These are phyloP conservation scores for Boletus barrowsii DNA, from an alignment of 768 basidiomycete genomes.

Conservation along the genomic window DNA sequence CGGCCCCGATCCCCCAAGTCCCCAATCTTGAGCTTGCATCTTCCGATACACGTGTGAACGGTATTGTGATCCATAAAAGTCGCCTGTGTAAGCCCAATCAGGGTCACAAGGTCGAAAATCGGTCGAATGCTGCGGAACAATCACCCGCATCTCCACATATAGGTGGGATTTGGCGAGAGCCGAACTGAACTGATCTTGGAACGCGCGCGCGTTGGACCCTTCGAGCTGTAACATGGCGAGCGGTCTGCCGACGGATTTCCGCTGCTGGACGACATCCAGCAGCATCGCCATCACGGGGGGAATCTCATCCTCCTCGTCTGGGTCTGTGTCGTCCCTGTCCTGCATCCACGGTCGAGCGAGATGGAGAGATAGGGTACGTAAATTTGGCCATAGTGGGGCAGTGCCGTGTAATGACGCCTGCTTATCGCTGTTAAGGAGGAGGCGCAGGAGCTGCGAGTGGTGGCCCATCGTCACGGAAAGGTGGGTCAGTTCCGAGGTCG, in stretches of 20 bases:
- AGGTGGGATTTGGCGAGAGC: conserved; percentile 27
- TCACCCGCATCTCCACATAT: conserved; percentile 23
- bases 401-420: conserved; percentile 33
- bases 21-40: conserved; percentile 29
- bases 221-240: conserved; percentile 26
- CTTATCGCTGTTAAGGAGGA: conserved; percentile 33
- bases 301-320: conserved; percentile 33
- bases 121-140: conserved; percentile 9
- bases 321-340: conserved; percentile 30
- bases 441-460: conserved; percentile 32
- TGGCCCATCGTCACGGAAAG: conserved; percentile 33
- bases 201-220: conserved; percentile 18
- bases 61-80: conserved; percentile 32
- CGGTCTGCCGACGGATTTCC: conserved; percentile 29
- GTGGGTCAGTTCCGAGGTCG: conserved; percentile 34
- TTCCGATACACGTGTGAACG: conserved; percentile 30
- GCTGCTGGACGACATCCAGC: conserved; percentile 31
- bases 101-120: conserved; percentile 21
- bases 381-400: conserved; percentile 30
- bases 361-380: conserved; percentile 29
- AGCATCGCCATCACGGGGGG: conserved; percentile 29
- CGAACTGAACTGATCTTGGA: conserved; percentile 26
- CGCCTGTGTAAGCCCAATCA: conserved; percentile 28
- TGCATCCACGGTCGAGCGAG: conserved; percentile 27
- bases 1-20: conserved; percentile 19